Evolutionary conservation across 1,284 basidiomycete species (phyloP), one percentile per base, ranked within the genome.

Genomic region (Irpex rosettiformis): DNA sequence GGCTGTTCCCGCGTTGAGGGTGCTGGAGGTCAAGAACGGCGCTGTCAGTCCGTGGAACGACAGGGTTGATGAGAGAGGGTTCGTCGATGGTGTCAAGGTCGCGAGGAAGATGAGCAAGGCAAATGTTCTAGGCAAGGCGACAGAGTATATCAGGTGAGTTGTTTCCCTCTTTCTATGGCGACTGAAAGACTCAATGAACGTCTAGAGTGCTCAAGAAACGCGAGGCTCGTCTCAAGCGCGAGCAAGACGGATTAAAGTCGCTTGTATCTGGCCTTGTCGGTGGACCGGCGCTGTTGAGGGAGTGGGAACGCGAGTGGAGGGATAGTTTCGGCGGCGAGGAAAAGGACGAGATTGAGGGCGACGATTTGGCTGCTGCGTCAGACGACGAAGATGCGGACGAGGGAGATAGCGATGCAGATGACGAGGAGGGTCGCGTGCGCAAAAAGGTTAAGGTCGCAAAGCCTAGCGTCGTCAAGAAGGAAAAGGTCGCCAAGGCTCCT

Each of bases 91-190:
- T 24, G 89, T 93, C 65, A 90, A 89, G 69, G 87, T 91, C 18
- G 90, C 90, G 7, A 78, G 90, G 55, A 93, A 93, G 73, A 88
- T 88, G 70, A 89, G 86, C 72, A 93, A 93, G 68, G 91, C 89
- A 1, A 92, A 90, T 62, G 86, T 93, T 1, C 77, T 93, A 3
- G 89, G 88, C 29, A 93, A 93, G 62, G 90, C 90, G 0, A 87
- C 89, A 1, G 90, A 93, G 69, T 93, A 92, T 65, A 93, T 93
- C 57, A 72, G 74, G 83, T 83, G 59, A n/a, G n/a, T n/a, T 59
- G 75, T 61, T 13, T 45, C 37, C 28, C 3, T 10, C 55, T 16
- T 56, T 54, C 30, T 43, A 45, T 55, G 27, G 42, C 16, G n/a
- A n/a, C n/a, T n/a, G n/a, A n/a, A n/a, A n/a, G 5, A 43, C 57